Evolutionary conservation across 805 yeast genomes (phyloP), one percentile per base, ranked within the genome.

Genomic region (Suhomyces faveliae): DNA sequence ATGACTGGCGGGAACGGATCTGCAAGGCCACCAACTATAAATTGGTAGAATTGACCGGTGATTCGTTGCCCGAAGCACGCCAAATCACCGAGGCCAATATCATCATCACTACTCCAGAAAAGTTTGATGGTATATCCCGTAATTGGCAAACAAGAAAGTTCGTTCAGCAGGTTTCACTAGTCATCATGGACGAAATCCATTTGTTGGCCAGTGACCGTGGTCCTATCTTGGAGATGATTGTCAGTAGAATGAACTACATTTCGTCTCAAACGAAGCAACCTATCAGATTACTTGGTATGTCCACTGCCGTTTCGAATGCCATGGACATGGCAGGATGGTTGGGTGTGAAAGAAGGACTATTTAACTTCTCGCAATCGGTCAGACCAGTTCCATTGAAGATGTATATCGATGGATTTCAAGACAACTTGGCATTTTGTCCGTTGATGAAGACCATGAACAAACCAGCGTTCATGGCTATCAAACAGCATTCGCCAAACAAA

Each of bases 391-490:
- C 95, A 2, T 70, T 87, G 48, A 86, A 87, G 57, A 87, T 87
- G 92, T 87, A 84, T 57, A 87, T 87, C 52, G 95, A 87, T 60
- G 95, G 95, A 0, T 87, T 84, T 57, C 91, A 90, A 1, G 94
- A 87, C 53, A 84, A 85, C 52, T 73, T 85, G 51, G 90, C 89
- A 1, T 87, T 87, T 60, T 83, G 90, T 57, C 89, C 92, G 1
- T 71, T 88, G 59, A 87, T 87, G 96, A 88, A 83, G 71, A 87
- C 83, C 19, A 88, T 81, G 94, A 89, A 84, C 74, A 89, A 78
- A 58, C 97, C 97, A 1, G 92, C 96, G 0, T 90, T 87, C 59
- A 80, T 85, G 85, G 96, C 97, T 0, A 90, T 90, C 53, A 88
- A 89, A 60, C 89, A 88, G 53, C 96, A 91, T 62, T 87, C 96